A percentile compares a stretch with the other conserved stretches of the same genome.
Evolutionary conservation across 441 rosid species (phyloP).

Genomic region (Hura crepitans): DNA sequence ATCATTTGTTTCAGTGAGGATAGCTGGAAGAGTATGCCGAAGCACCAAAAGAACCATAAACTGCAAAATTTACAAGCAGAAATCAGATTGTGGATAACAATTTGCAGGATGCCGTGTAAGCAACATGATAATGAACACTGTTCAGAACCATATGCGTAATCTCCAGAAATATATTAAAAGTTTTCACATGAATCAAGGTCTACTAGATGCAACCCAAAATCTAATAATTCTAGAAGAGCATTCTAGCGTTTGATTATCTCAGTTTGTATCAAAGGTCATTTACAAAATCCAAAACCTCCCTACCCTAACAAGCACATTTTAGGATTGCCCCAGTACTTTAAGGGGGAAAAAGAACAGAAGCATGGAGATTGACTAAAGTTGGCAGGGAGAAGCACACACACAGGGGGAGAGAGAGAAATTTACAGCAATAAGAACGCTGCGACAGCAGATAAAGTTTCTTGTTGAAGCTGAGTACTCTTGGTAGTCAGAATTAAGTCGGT

Average conservation of each 20-base stretch:
- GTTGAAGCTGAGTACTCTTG: slow-evolving; percentile 52
- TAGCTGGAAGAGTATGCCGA: slow-evolving; percentile 67
- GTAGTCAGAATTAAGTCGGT: slow-evolving; percentile 36
- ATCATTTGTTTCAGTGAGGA: slow-evolving; percentile 41
- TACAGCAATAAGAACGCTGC: slow-evolving; percentile 59
- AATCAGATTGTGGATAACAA: neutral
- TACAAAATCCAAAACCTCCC: neutral
- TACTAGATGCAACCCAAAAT: neutral
- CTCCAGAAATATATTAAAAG: neutral
- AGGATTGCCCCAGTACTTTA: neutral
- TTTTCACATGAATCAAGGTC: neutral
- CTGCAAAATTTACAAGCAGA: slow-evolving; percentile 39
- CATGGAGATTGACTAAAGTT: neutral
- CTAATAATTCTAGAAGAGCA: neutral
- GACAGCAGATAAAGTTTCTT: slow-evolving; percentile 57
- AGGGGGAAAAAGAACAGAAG: neutral
- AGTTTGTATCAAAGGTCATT: too few relatives aligned
- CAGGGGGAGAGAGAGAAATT: slow-evolving; percentile 23
- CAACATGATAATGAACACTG: neutral
- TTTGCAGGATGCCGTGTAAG: slow-evolving; percentile 8
- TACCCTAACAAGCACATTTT: neutral
- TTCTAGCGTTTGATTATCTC: neutral
- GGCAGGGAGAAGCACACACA: too few relatives aligned
- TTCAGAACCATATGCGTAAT: neutral
- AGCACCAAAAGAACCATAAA: slow-evolving; percentile 73